Percentiles rank a stretch among this genome's conserved stretches.
These are phyloP conservation scores for Pseudofabraea citricarpa DNA, from an alignment of 2,329 filamentous ascomycete genomes.

Conservation along the genomic window DNA sequence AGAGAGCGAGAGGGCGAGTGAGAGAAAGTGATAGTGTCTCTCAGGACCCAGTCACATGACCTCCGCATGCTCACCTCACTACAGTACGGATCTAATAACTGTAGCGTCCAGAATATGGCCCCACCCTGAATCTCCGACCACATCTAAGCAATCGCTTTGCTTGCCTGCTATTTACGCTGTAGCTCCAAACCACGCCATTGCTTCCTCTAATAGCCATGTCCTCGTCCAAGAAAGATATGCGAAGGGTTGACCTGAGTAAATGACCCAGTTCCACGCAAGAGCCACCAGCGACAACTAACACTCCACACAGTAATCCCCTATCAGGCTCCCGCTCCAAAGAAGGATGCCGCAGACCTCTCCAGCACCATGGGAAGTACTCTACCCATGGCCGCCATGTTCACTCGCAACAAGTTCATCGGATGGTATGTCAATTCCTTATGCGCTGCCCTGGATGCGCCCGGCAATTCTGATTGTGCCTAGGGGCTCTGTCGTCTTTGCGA, in stretches of 20 bases:
- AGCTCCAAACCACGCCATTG: too few species aligned
- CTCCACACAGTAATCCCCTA: constrained; percentile 73
- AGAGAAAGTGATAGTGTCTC: too few species aligned
- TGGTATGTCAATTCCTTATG: constrained; percentile 41
- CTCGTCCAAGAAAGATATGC: constrained; percentile 72
- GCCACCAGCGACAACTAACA: constrained; percentile 5
- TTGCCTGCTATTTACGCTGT: too few species aligned
- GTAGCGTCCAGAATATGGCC: too few species aligned
- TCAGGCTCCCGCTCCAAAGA: constrained; percentile 66
- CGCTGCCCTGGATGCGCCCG: background rate
- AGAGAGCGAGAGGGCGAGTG: too few species aligned
- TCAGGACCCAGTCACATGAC: too few species aligned
- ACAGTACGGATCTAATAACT: too few species aligned
- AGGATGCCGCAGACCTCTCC: constrained; percentile 62
- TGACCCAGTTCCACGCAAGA: too few species aligned
- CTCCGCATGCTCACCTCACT: too few species aligned
- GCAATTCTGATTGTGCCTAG: constrained; percentile 32
- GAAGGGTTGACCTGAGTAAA: constrained; percentile 67
- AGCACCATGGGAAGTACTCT: constrained; percentile 72
- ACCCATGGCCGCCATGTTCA: constrained; percentile 95
- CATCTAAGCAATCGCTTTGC: too few species aligned
- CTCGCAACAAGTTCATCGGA: constrained; percentile 75
- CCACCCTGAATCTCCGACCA: too few species aligned
- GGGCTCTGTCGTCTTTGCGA: constrained; percentile 68
- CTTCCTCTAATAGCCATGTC: too few species aligned